Percentiles rank a stretch among this genome's conserved stretches.
Evolutionary conservation across 2,329 filamentous ascomycete species (phyloP).

Genomic region (Didymella lethalis): DNA sequence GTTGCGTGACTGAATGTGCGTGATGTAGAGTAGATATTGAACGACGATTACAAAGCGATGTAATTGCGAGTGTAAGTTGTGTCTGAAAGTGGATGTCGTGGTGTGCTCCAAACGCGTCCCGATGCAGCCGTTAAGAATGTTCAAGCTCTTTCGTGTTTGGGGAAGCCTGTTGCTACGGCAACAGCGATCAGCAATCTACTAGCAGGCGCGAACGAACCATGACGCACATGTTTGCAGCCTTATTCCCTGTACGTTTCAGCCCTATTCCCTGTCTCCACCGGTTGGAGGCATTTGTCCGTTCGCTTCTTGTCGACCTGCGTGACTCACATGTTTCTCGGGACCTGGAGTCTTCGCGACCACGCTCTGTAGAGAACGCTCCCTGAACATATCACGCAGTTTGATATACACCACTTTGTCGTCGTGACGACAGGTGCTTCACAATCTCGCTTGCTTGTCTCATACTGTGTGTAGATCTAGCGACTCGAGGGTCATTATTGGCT

Average conservation of each 20-base stretch:
- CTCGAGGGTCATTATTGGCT: not conserved
- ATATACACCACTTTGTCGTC: slow-evolving; percentile 1
- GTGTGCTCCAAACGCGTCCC: slow-evolving; percentile 12
- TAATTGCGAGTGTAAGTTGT: not conserved
- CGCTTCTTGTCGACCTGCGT: slow-evolving; percentile 14
- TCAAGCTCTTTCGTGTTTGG: slow-evolving; percentile 19
- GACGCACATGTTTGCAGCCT: slow-evolving; percentile 17
- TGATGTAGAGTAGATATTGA: slow-evolving; percentile 5
- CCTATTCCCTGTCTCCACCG: slow-evolving; percentile 21
- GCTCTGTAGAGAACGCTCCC: not conserved
- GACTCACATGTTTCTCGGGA: slow-evolving; percentile 15
- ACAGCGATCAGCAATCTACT: slow-evolving; percentile 15
- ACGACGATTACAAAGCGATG: not conserved
- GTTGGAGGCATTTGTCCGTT: slow-evolving; percentile 15
- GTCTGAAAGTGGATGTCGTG: slow-evolving; percentile 13
- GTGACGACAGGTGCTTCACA: slow-evolving; percentile 6
- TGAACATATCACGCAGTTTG: not conserved
- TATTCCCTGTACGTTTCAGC: slow-evolving; percentile 19
- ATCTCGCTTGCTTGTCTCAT: not conserved
- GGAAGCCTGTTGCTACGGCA: slow-evolving; percentile 17
- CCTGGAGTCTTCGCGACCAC: slow-evolving; percentile 1
- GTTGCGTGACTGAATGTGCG: slow-evolving; percentile 21
- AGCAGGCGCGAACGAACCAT: slow-evolving; percentile 20
- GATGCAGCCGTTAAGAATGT: slow-evolving; percentile 20
- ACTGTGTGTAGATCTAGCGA: not conserved